Base-by-base conservation (phyloP, 192 early-diverging fungal species). In the Bifiguratus adelaidae region DNA sequence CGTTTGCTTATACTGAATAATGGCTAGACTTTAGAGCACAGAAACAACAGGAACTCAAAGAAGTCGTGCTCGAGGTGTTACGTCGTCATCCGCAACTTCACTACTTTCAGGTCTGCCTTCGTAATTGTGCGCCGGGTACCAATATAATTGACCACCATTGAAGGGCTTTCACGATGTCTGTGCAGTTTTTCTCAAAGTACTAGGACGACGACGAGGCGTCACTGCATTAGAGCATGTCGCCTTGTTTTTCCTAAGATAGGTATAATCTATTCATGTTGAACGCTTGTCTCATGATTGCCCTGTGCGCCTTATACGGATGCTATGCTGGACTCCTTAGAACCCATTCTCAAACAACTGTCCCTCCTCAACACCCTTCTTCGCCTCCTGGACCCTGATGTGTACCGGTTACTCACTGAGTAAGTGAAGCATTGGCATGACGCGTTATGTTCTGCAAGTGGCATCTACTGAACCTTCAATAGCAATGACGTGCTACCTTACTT, bases 91-190 rank as follows among this genome's bases (percentile, higher is more conserved):
- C 68, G 0, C 52, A 57, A 3, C 43, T 77, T 12, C 44, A 69
- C 35, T 77, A 77, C 41, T 77, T 73, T 30, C 75, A 77, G 53
- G 73, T 70, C 44, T 24, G 30, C 5, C 21, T 27, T n/a, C 20
- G 11, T 19, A 9, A 24, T 45, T 12, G 3, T 15, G 13, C 32
- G n/a, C 7, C 20, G 19, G 1, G 6, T 3, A n/a, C n/a, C 7
- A 0, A 4, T 30, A 0, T 23, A 20, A 29, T 43, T 20, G 15
- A n/a, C 42, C 23, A 18, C 26, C 20, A 35, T 42, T 35, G 16
- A 30, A 76, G 70, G 75, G 75, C 0, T 77, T 74, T 19, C 75
- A 77, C 41, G 75, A 77, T 50, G 46, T 77, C 3, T 77, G 75
- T 34, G 56, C 69, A 0, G 57, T 55, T 11, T 50, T 74, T 16